Evolutionary conservation across 1,139 yeast genomes (phyloP), one percentile per base, ranked within the genome.

Genomic region (Hyphopichia pseudoburtonii): DNA sequence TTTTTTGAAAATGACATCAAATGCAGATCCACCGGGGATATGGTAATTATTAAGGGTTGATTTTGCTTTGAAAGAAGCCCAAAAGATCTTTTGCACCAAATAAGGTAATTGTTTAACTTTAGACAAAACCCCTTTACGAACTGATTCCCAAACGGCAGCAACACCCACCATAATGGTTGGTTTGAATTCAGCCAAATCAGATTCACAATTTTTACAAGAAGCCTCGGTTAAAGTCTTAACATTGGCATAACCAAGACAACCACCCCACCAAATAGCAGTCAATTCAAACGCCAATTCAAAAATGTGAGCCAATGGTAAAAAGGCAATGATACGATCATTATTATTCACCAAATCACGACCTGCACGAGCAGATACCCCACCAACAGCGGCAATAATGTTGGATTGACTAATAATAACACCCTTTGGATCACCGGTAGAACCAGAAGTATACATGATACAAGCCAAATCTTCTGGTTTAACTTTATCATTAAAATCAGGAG

Each of bases 161-260:
- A 94, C 98, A 60, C 96, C 98, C 47, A 89, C 96, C 96, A 92
- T 87, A 49, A 92, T 66, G 9, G 96, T 85, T 43, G 99, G 99
- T 60, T 79, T 76, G 65, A 88, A 87, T 57, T 86, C 89, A 42
- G 77, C 77, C 68, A 92, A 78, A 61, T 92, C 99, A 52, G 96
- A 92, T 42, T 77, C 67, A 69, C 96, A 89, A 66, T 92, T 86
- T 56, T 78, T 82, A 57, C 86, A 80, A 4, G 95, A 86, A 2
- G 75, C 70, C 48, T 86, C 95, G 18, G 95, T 81, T 48, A 94
- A 73, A 22, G 98, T 92, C 67, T 90, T 89, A 47, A 92, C 97
- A 51, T 76, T 83, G 38, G 95, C 98, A 63, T 92, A 92, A 48
- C 98, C 98, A 36, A 87, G 62, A 41, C 79, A 63, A 40, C 86